These are phyloP conservation scores for Rubus idaeus DNA, from an alignment of 306 rosid genomes.

Conservation along the genomic window DNA sequence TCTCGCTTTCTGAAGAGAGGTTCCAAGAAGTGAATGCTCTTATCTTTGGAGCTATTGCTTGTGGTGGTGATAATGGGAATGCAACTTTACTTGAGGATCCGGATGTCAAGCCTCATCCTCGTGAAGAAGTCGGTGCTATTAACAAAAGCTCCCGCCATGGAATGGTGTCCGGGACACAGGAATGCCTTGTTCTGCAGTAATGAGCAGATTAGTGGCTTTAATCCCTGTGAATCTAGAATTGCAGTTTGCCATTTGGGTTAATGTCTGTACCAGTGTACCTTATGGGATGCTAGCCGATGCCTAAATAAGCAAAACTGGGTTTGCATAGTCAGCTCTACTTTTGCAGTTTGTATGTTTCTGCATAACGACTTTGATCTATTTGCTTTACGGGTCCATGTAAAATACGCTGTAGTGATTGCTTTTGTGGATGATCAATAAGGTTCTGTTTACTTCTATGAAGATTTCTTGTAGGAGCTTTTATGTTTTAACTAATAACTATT, in stretches of 20 bases:
- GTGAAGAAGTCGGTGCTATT: conserved; percentile 34
- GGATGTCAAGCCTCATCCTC: conserved; percentile 16
- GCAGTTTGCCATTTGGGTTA: conserved; percentile 32
- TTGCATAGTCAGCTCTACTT: conserved; percentile 23
- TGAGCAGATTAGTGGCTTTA: conserved; percentile 23
- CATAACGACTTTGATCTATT: conserved; percentile 11
- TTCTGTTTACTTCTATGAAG: conserved; percentile 1
- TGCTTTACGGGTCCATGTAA: conserved; percentile 27
- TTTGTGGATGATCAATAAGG: conserved; percentile 15
- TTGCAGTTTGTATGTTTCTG: conserved; percentile 26
- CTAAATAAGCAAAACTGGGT: conserved; percentile 37
- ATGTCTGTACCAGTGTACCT: conserved; percentile 30
- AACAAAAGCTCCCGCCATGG: conserved; percentile 35
- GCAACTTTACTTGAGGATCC: conserved; percentile 12
- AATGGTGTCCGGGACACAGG: conserved; percentile 52
- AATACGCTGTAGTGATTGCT: conserved; percentile 20
- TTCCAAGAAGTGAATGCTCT: conserved; percentile 77
- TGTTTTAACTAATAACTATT: too few species aligned
- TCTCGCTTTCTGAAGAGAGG: conserved; percentile 85
- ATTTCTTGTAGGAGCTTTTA: not conserved
- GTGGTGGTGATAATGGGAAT: conserved; percentile 22
- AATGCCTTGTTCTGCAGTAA: conserved; percentile 69
- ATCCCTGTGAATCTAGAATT: conserved; percentile 22
- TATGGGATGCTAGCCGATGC: conserved; percentile 31
- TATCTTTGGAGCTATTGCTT: conserved; percentile 63